phyloP scores from a whole-genome alignment of 2,329 filamentous ascomycete genomes.

The Apiospora rasikravindrae region DNA sequence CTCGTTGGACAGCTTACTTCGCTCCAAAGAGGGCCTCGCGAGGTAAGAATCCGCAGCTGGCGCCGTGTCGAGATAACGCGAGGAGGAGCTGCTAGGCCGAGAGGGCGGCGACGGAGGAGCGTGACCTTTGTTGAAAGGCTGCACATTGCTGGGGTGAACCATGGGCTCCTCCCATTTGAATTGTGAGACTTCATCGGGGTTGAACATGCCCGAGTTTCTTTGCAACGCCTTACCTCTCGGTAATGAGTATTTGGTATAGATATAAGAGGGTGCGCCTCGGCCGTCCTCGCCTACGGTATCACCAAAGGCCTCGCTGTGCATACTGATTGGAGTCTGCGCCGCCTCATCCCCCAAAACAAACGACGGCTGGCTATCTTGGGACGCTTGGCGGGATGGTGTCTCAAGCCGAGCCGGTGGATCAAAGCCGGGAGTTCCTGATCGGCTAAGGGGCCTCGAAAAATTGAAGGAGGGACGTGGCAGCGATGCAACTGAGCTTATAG shows the following conservation, averaged over 20 bases:
- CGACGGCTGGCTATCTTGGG: conserved; percentile 70
- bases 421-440: conserved; percentile 64
- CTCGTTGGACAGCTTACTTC: conserved; percentile 56
- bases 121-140: conserved; percentile 48
- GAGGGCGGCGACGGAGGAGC: conserved; percentile 67
- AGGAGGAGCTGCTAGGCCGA: conserved; percentile 62
- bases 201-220: conserved; percentile 65
- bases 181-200: conserved; percentile 52
- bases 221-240: conserved; percentile 83
- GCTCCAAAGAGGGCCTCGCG: conserved; percentile 54
- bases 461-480: conserved; percentile 82
- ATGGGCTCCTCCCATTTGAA: conserved; percentile 68
- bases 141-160: conserved; percentile 46
- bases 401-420: conserved; percentile 40
- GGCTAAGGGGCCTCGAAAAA: conserved; percentile 89
- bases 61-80: conserved; percentile 39
- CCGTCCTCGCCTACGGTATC: conserved; percentile 54
- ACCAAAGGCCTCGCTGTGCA: conserved; percentile 72
- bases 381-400: conserved; percentile 64
- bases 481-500: conserved; percentile 82
- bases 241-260: conserved; percentile 83
- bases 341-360: conserved; percentile 68
- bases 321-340: conserved; percentile 72
- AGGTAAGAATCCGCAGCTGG: conserved; percentile 46
- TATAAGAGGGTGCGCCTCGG: conserved; percentile 72